These are phyloP conservation scores for Cyberlindnera misumaiensis DNA, from an alignment of 805 yeast genomes.

Conservation along the genomic window DNA sequence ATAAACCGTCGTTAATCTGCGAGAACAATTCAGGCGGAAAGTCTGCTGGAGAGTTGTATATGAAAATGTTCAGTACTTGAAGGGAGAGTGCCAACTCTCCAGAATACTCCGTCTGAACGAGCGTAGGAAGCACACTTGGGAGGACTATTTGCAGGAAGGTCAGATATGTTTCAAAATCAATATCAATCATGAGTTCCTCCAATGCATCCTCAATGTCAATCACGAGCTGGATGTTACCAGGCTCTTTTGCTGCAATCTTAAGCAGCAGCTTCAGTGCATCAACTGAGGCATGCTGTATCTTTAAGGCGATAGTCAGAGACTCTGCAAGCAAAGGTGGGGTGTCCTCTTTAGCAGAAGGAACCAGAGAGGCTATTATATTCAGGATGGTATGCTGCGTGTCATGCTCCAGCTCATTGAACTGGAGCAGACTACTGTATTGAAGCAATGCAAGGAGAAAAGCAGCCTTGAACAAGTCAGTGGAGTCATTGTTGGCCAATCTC, in stretches of 20 bases:
- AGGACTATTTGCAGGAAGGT: constrained; percentile 44
- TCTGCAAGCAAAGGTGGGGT: constrained; percentile 70
- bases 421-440: constrained; percentile 37
- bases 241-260: constrained; percentile 60
- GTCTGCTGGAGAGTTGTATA: constrained; percentile 35
- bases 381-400: constrained; percentile 25
- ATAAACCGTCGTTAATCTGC: constrained; percentile 36
- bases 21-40: constrained; percentile 36
- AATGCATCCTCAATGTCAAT: constrained; percentile 67
- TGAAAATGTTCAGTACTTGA: constrained; percentile 45
- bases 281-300: constrained; percentile 28
- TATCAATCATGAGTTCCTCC: constrained; percentile 44
- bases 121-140: constrained; percentile 40
- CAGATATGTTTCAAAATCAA: constrained; percentile 39
- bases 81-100: constrained; percentile 54
- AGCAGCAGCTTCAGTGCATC: constrained; percentile 49
- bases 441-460: constrained; percentile 45
- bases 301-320: constrained; percentile 51
- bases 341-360: constrained; percentile 69
- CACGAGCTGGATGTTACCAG: constrained; percentile 65
- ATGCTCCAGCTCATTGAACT: constrained; percentile 9
- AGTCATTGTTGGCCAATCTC: constrained; percentile 20
- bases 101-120: constrained; percentile 41
- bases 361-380: constrained; percentile 26
- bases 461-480: constrained; percentile 26